Evolutionary conservation across 2,329 filamentous ascomycete species (phyloP).

Genomic region (Zasmidium citrigriseum): DNA sequence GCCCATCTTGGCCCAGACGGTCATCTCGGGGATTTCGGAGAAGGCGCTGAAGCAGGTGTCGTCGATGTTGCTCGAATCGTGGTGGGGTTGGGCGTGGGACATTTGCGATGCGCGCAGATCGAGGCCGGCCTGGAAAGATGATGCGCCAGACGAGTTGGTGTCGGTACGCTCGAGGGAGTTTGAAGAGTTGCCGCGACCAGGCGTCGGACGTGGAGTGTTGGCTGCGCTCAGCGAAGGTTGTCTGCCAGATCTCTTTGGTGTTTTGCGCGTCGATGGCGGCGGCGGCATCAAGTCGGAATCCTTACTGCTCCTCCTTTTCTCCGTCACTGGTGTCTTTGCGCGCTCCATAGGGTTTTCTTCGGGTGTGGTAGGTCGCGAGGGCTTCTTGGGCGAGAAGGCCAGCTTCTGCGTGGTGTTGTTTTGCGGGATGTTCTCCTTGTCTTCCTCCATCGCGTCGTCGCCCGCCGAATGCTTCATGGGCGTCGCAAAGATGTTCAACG

Average conservation of each 20-base stretch:
- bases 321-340: constrained; percentile 8
- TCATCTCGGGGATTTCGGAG: constrained; percentile 86
- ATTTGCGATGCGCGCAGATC: constrained; percentile 24
- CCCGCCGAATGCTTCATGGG: constrained; percentile 11
- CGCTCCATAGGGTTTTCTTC: constrained; percentile 18
- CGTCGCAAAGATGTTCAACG: constrained; percentile 21
- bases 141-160: constrained; percentile 5
- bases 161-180: constrained; percentile 11
- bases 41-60: constrained; percentile 83
- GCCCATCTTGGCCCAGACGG: constrained; percentile 73
- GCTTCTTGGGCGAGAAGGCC: constrained; percentile 25
- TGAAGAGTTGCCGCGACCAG: constrained; percentile 24
- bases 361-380: constrained; percentile 21
- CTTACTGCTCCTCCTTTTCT: constrained; percentile 24
- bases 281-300: constrained; percentile 35
- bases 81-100: not conserved
- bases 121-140: constrained; percentile 27
- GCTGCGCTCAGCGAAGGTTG: constrained; percentile 24
- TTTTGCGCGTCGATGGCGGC: constrained; percentile 30
- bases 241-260: constrained; percentile 31
- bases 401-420: constrained; percentile 23
- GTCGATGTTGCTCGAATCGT: constrained; percentile 51
- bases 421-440: constrained; percentile 35
- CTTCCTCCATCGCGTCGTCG: constrained; percentile 19
- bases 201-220: constrained; percentile 28